Evolutionary conservation across 805 yeast genomes (phyloP).

Genomic region (Alloascoidea hylecoeti): DNA sequence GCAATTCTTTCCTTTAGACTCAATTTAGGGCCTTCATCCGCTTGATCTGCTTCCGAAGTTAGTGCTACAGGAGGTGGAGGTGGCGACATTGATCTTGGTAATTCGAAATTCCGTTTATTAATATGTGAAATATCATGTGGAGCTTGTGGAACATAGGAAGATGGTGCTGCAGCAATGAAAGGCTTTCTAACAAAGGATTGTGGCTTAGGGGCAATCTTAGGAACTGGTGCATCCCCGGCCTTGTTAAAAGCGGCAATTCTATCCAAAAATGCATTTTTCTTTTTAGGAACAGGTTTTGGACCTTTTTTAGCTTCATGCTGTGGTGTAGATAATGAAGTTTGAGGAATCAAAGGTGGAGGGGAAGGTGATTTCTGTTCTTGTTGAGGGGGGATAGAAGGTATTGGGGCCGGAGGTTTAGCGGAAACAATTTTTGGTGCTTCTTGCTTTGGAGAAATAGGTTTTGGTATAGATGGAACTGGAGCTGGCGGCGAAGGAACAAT

Average conservation of each 20-base stretch:
- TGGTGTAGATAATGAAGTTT: too few species aligned
- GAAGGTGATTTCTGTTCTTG: neutral
- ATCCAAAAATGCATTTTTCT: conserved; percentile 22
- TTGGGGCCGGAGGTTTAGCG: conserved; percentile 2
- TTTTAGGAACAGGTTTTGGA: conserved; percentile 13
- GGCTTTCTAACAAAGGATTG: conserved; percentile 41
- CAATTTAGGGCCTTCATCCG: conserved; percentile 53
- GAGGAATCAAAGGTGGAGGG: conserved; percentile 1
- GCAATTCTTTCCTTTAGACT: conserved; percentile 83
- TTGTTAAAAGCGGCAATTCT: conserved; percentile 37
- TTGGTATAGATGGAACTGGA: neutral
- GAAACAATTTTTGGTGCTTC: conserved; percentile 3
- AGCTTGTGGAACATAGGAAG: conserved; percentile 41
- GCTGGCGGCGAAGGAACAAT: conserved; percentile 1
- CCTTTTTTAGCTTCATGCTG: conserved; percentile 17
- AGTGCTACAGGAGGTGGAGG: conserved; percentile 18
- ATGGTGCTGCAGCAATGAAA: conserved; percentile 40
- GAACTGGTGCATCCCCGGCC: conserved; percentile 23
- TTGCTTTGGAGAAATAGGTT: neutral
- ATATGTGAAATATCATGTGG: conserved; percentile 5
- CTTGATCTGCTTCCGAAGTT: conserved; percentile 11
- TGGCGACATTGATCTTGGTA: conserved; percentile 7
- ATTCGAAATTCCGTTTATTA: conserved; percentile 5
- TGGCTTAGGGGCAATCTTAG: conserved; percentile 20
- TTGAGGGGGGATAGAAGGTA: neutral